A percentile compares a stretch with the other conserved stretches of the same genome.
Evolutionary conservation across 176 grass and related monocot species (phyloP).

Genomic region (Aechmea fasciata): DNA sequence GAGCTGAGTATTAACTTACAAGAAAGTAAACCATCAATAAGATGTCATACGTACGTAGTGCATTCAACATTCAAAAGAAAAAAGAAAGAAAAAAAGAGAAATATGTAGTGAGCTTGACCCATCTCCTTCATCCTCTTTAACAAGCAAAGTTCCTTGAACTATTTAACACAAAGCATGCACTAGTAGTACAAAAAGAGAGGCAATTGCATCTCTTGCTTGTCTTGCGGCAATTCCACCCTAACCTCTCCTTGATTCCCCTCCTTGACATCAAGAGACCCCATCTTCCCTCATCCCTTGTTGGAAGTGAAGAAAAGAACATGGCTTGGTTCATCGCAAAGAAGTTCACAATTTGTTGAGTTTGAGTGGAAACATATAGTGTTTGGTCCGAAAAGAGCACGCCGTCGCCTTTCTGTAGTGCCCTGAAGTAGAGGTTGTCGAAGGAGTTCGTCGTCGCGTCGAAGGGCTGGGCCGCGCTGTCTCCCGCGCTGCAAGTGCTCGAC

Average conservation of each 20-base stretch:
- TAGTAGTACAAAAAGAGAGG: background rate
- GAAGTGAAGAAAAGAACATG: conserved; percentile 78
- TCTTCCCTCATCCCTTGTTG: conserved; percentile 71
- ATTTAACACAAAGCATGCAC: background rate
- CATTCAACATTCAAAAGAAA: no score
- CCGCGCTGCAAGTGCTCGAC: conserved; percentile 29
- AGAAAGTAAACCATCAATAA: no score
- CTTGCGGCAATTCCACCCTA: conserved; percentile 40
- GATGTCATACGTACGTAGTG: no score
- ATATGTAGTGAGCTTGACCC: no score
- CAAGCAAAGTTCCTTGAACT: no score
- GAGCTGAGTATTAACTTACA: no score
- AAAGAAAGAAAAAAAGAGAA: no score
- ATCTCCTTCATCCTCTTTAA: no score
- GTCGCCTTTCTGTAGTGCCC: conserved; percentile 39
- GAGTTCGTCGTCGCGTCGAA: conserved; percentile 51
- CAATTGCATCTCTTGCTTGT: conserved; percentile 30
- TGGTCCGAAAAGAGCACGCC: conserved; percentile 73
- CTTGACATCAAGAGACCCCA: conserved; percentile 81
- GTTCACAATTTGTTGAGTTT: conserved; percentile 50
- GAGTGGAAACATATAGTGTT: conserved; percentile 48
- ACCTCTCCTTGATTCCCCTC: conserved; percentile 54
- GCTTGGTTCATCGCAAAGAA: conserved; percentile 48
- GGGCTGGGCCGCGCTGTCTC: conserved; percentile 32
- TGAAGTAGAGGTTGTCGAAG: conserved; percentile 65